phyloP scores from a whole-genome alignment of 169 alveolate species.

The Eimeria falciformis region DNA sequence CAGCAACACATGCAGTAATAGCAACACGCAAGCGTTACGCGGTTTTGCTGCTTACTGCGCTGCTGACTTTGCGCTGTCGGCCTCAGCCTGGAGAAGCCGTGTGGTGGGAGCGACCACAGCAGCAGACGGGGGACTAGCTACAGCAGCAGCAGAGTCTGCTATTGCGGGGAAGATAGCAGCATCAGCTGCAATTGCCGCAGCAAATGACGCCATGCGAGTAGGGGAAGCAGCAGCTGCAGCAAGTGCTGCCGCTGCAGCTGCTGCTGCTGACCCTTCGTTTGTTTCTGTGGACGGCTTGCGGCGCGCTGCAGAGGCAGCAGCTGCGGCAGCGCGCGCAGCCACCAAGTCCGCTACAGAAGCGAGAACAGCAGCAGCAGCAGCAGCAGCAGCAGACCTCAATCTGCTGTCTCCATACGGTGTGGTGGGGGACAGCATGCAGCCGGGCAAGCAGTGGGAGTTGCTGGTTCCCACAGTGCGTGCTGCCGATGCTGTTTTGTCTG shows the following conservation, averaged over 20 bases:
- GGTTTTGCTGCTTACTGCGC: conserved; percentile 63
- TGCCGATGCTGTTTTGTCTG: background rate
- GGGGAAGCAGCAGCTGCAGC: conserved; percentile 69
- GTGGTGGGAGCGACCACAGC: conserved; percentile 38
- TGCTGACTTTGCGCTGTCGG: conserved; percentile 32
- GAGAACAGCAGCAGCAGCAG: conserved; percentile 60
- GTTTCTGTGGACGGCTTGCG: conserved; percentile 57
- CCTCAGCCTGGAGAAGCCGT: conserved; percentile 11
- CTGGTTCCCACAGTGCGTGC: conserved; percentile 22
- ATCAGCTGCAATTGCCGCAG: conserved; percentile 56
- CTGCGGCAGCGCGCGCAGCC: conserved; percentile 41
- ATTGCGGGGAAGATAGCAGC: conserved; percentile 62
- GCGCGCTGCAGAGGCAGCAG: conserved; percentile 62
- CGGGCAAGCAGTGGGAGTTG: conserved; percentile 24
- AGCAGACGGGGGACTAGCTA: conserved; percentile 7
- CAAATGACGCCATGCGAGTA: conserved; percentile 24
- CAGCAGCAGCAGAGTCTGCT: conserved; percentile 45
- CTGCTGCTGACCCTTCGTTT: conserved; percentile 35
- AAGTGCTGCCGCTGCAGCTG: conserved; percentile 62
- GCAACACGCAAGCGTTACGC: background rate
- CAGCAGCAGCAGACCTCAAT: conserved; percentile 70
- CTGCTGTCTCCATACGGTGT: conserved; percentile 38
- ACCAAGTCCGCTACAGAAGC: conserved; percentile 53
- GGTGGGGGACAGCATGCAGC: conserved; percentile 46
- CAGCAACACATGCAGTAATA: conserved; percentile 43